Percentiles rank a stretch among this genome's conserved stretches.
Evolutionary conservation across 805 yeast genomes (phyloP).

Genomic region (Pichia cabralensis): DNA sequence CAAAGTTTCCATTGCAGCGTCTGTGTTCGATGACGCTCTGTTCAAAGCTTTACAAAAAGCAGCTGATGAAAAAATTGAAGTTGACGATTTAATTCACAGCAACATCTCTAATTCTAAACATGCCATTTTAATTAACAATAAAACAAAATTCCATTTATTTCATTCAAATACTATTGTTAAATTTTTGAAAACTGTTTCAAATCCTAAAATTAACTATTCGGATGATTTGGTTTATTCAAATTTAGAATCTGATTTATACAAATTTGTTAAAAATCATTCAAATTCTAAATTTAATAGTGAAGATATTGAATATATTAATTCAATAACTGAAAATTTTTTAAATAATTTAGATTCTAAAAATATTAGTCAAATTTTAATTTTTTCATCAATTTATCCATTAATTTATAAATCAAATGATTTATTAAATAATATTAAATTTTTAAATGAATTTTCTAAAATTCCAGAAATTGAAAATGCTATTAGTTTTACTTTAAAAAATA

Average conservation of each 20-base stretch:
- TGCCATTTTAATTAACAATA: conserved; percentile 22
- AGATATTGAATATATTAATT: conserved; percentile 4
- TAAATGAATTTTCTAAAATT: conserved; percentile 31
- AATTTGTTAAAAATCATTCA: conserved; percentile 30
- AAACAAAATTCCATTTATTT: conserved; percentile 37
- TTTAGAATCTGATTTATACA: conserved; percentile 37
- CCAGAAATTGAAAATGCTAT: conserved; percentile 39
- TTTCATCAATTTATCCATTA: conserved; percentile 45
- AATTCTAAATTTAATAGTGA: conserved; percentile 19
- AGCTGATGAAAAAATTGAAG: conserved; percentile 4
- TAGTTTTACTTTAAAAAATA: conserved; percentile 34
- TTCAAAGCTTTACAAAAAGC: too few relatives aligned
- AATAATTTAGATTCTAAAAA: conserved; percentile 23
- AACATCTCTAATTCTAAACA: conserved; percentile 5
- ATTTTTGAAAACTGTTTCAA: conserved; percentile 34
- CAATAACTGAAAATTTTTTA: too few relatives aligned
- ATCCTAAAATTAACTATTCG: conserved; percentile 1
- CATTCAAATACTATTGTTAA: conserved; percentile 67
- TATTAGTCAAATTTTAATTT: conserved; percentile 48
- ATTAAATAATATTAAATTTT: conserved; percentile 27
- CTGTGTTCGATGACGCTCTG: conserved; percentile 13
- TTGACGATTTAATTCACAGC: conserved; percentile 3
- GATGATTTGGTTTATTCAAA: conserved; percentile 16
- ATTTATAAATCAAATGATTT: conserved; percentile 7
- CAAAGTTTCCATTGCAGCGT: conserved; percentile 35